A percentile compares a stretch with the other conserved stretches of the same genome.
Conservation (phyloP, 306 rosid species). For the Corylus americana region DNA sequence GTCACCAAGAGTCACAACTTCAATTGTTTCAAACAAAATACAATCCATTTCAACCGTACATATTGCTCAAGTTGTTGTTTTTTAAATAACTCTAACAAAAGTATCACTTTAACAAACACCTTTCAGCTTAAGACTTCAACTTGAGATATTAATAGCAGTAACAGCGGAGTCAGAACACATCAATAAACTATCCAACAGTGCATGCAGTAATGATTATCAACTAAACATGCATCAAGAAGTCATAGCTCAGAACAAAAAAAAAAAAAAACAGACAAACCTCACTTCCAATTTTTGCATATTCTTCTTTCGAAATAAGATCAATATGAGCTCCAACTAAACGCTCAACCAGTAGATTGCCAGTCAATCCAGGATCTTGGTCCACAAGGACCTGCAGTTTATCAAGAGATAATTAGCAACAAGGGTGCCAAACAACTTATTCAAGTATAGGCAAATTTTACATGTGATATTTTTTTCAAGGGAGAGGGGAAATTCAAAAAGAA, state of each 20-base stretch:
- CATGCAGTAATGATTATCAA: neutral
- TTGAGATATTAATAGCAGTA: neutral
- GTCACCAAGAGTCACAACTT: neutral
- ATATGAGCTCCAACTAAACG: slow-evolving; percentile 87
- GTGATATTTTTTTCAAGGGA: neutral
- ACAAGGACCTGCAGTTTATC: slow-evolving; percentile 42
- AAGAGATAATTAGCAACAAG: slow-evolving; percentile 10
- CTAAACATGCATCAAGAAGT: neutral
- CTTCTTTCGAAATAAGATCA: slow-evolving; percentile 78
- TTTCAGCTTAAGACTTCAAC: neutral
- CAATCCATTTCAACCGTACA: neutral
- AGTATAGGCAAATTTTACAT: neutral
- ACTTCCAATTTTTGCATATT: slow-evolving; percentile 71
- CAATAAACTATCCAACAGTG: neutral
- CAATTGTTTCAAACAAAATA: slow-evolving; percentile 1
- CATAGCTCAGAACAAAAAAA: neutral
- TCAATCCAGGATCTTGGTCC: slow-evolving; percentile 81
- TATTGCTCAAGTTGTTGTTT: neutral
- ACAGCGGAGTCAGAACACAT: neutral
- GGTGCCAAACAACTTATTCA: neutral
- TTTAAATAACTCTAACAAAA: neutral
- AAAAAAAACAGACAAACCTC: slow-evolving; percentile 47
- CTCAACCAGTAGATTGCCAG: slow-evolving; percentile 86
- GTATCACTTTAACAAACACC: neutral
- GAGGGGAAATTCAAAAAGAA: neutral